These are phyloP conservation scores for Acmispon strigosus DNA, from an alignment of 306 rosid genomes.

Conservation along the genomic window DNA sequence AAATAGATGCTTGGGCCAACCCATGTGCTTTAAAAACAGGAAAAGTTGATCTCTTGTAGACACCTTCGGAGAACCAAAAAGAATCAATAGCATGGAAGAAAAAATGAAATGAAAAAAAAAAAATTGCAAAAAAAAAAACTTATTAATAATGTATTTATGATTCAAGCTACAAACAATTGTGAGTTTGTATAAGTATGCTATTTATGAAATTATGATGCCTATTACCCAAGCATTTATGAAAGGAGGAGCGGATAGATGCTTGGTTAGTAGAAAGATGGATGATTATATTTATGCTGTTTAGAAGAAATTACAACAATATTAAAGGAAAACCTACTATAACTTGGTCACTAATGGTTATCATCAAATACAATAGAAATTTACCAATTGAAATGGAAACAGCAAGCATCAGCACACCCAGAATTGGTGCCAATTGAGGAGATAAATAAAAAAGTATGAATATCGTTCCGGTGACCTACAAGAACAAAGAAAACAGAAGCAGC, in stretches of 20 bases:
- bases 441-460: slow-evolving; percentile 67
- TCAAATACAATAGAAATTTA: slow-evolving; percentile 24
- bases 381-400: slow-evolving; percentile 78
- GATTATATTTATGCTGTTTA: not conserved
- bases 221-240: not conserved
- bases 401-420: slow-evolving; percentile 69
- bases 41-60: slow-evolving; percentile 90
- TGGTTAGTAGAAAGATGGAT: not conserved
- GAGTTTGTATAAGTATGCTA: not conserved
- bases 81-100: slow-evolving; percentile 30
- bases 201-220: not conserved
- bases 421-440: slow-evolving; percentile 92
- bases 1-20: slow-evolving; percentile 75
- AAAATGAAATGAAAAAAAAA: slow-evolving; percentile 11
- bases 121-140: not conserved
- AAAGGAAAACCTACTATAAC: not conserved
- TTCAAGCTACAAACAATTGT: slow-evolving; percentile 9
- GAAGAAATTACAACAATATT: not conserved
- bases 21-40: slow-evolving; percentile 87
- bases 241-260: too few species aligned
- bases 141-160: slow-evolving; percentile 4
- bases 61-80: slow-evolving; percentile 44
- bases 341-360: not conserved
- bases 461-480: slow-evolving; percentile 74
- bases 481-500: slow-evolving; percentile 23